phyloP scores from a whole-genome alignment of 2,329 filamentous ascomycete species.

The Diaporthe sp. region DNA sequence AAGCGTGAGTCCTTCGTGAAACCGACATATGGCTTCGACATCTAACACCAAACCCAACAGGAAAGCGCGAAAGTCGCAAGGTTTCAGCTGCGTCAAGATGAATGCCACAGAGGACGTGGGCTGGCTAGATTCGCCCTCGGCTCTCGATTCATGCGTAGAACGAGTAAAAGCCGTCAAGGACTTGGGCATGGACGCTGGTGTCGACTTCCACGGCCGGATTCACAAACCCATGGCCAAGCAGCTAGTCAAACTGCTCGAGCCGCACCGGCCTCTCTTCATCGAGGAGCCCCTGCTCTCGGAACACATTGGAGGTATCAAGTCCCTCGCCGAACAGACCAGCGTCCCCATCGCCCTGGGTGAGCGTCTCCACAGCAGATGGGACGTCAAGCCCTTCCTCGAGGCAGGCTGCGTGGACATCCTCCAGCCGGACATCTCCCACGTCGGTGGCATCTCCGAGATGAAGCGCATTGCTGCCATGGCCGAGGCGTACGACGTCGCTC shows the following conservation, averaged over 20 bases:
- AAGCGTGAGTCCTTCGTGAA: conserved; percentile 53
- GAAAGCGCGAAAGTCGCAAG: conserved; percentile 62
- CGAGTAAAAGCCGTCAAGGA: conserved; percentile 72
- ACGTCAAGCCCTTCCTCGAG: conserved; percentile 72
- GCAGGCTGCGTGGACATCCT: conserved; percentile 69
- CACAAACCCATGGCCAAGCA: conserved; percentile 78
- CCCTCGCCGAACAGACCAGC: conserved; percentile 62
- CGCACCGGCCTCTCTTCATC: conserved; percentile 71
- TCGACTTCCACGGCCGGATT: conserved; percentile 77
- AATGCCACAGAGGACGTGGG: conserved; percentile 74
- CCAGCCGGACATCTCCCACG: conserved; percentile 73
- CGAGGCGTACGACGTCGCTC: conserved; percentile 72
- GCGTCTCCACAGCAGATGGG: conserved; percentile 72
- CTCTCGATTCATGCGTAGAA: conserved; percentile 66
- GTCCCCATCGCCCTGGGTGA: conserved; percentile 74
- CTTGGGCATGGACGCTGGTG: conserved; percentile 71
- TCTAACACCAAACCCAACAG: conserved; percentile 41
- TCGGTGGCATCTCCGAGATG: conserved; percentile 72
- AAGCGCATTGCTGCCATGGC: conserved; percentile 70
- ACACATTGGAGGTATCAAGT: conserved; percentile 67
- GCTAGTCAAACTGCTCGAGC: conserved; percentile 70
- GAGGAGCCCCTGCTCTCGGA: conserved; percentile 74
- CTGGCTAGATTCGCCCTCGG: conserved; percentile 72
- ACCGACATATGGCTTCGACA: too few species aligned
- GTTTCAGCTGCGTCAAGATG: conserved; percentile 72